phyloP scores from a whole-genome alignment of 2,329 filamentous ascomycete species.

The Fusarium bactridioides region DNA sequence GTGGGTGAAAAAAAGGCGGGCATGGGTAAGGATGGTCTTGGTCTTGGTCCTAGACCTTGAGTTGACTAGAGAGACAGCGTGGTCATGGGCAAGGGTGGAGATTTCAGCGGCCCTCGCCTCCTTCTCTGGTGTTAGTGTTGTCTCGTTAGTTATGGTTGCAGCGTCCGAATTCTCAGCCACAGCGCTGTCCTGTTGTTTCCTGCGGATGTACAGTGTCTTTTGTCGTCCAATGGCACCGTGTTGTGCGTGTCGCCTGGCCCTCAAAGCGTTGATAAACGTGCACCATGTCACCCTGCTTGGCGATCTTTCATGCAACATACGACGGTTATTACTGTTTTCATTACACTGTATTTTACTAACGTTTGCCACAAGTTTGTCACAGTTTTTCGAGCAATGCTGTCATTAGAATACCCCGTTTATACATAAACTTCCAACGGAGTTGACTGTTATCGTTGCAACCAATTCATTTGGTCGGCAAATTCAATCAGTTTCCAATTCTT shows the following conservation, averaged over 20 bases:
- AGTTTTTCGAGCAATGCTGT: not conserved
- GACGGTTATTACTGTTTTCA: conserved; percentile 4
- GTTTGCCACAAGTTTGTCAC: conserved; percentile 9
- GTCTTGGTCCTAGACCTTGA: conserved; percentile 4
- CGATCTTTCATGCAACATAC: not conserved
- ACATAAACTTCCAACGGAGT: not conserved
- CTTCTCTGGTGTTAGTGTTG: conserved; percentile 1
- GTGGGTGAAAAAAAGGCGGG: conserved; percentile 40
- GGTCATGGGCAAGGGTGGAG: conserved; percentile 14
- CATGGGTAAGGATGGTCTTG: conserved; percentile 33
- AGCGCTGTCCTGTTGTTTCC: not conserved
- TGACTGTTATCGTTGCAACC: not conserved
- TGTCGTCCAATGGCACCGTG: not conserved
- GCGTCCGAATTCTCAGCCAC: conserved; percentile 13
- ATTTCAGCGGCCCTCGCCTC: not conserved
- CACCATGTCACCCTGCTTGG: not conserved
- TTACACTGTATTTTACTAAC: conserved; percentile 14
- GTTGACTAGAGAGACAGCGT: conserved; percentile 17
- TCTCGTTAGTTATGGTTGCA: conserved; percentile 7
- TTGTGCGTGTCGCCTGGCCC: not conserved
- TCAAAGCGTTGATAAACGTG: not conserved
- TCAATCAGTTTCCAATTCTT: not conserved
- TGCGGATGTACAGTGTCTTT: not conserved
- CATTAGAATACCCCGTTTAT: not conserved
- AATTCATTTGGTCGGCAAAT: not conserved